Conservation (phyloP, 2,329 filamentous ascomycete genomes). For the Neurospora sp. region DNA sequence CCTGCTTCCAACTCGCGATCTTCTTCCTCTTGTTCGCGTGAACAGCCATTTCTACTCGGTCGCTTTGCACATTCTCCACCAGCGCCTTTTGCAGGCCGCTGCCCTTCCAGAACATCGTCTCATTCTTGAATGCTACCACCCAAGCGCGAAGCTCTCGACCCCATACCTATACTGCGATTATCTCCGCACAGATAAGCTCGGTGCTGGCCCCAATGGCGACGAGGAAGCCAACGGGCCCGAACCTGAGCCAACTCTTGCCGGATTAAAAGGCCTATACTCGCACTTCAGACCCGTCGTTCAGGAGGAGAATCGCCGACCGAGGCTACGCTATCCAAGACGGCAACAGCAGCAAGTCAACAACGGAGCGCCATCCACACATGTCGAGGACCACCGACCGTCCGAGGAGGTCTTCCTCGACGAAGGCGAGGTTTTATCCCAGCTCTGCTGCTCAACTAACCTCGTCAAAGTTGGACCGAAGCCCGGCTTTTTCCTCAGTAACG, state of each 20-base stretch:
- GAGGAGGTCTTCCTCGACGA: conserved; percentile 57
- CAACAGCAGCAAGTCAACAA: conserved; percentile 1
- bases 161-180: conserved; percentile 60
- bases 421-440: conserved; percentile 64
- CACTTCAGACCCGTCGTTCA: conserved; percentile 57
- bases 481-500: conserved; percentile 54
- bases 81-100: conserved; percentile 34
- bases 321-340: conserved; percentile 27
- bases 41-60: conserved; percentile 23
- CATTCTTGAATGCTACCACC: conserved; percentile 72
- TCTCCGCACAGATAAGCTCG: conserved; percentile 52
- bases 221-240: conserved; percentile 22
- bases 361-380: conserved; percentile 5
- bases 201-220: conserved; percentile 15
- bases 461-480: conserved; percentile 53
- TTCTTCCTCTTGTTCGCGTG: conserved; percentile 20
- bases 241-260: conserved; percentile 17
- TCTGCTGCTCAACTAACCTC: conserved; percentile 59
- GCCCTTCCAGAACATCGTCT: conserved; percentile 53
- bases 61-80: conserved; percentile 20
- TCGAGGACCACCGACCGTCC: conserved; percentile 36
- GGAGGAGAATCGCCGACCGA: conserved; percentile 36
- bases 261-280: conserved; percentile 54
- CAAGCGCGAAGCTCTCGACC: conserved; percentile 56
- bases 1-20: conserved; percentile 18